Percentiles rank a stretch among this genome's conserved stretches.
phyloP scores from a whole-genome alignment of 2,329 filamentous ascomycete genomes.

The Incumbomyces lentus region DNA sequence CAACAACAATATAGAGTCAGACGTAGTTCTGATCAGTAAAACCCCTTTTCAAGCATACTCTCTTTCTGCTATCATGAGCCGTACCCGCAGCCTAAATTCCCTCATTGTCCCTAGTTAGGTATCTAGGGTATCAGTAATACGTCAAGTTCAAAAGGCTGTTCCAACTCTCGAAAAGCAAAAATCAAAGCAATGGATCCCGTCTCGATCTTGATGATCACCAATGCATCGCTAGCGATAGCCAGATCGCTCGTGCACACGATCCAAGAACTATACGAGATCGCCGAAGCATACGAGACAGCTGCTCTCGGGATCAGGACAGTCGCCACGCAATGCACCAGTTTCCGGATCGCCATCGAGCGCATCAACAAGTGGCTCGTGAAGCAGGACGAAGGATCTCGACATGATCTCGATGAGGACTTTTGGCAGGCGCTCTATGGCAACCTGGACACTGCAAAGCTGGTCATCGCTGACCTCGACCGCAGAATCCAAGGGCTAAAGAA shows the following conservation, averaged over 20 bases:
- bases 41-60: no score
- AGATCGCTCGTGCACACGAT: constrained; percentile 3
- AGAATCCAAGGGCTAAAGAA: constrained; percentile 1
- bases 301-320: constrained; percentile 3
- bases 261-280: constrained; percentile 3
- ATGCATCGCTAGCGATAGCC: constrained; percentile 3
- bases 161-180: no score
- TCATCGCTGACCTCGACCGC: constrained; percentile 1
- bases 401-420: constrained; percentile 4
- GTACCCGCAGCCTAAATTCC: no score
- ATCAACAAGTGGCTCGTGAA: constrained; percentile 1
- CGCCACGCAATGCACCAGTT: constrained; percentile 3
- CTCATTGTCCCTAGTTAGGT: no score
- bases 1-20: no score
- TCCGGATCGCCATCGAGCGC: constrained; percentile 4
- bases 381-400: background rate
- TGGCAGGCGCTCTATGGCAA: background rate
- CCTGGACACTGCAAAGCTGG: background rate
- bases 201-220: background rate
- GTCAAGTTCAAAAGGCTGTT: no score
- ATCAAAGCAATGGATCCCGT: constrained; percentile 1
- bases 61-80: no score
- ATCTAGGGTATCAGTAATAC: no score
- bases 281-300: constrained; percentile 4
- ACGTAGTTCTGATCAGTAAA: no score